A percentile compares a stretch with the other conserved stretches of the same genome.
These are phyloP conservation scores for Thielaviopsis ethacetica DNA, from an alignment of 2,329 filamentous ascomycete species.

Conservation along the genomic window DNA sequence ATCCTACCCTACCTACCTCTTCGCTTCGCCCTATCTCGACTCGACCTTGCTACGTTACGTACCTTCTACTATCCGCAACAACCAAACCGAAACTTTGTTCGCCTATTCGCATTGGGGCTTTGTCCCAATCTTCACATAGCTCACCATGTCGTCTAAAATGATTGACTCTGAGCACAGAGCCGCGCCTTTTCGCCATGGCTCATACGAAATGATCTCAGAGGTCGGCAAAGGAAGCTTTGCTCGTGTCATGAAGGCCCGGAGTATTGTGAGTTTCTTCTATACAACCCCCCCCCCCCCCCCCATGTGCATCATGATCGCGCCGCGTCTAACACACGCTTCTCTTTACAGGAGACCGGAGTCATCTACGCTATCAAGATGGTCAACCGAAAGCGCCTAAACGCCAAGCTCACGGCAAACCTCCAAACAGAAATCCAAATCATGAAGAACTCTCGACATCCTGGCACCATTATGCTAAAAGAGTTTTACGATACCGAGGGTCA, in stretches of 20 bases:
- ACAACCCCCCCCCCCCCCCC: no score
- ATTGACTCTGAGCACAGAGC: constrained; percentile 9
- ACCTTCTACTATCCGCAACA: not conserved
- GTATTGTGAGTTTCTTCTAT: constrained; percentile 2
- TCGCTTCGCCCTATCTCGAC: not conserved
- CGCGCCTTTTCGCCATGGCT: constrained; percentile 8
- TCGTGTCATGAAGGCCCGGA: constrained; percentile 11
- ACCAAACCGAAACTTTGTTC: not conserved
- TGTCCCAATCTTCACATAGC: constrained; percentile 1
- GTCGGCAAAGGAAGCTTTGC: constrained; percentile 12
- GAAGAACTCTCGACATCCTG: constrained; percentile 82
- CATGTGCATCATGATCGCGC: not conserved
- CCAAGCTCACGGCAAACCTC: constrained; percentile 91
- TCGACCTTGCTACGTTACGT: no score
- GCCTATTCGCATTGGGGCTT: not conserved
- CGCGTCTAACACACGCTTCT: not conserved
- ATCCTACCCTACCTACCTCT: no score
- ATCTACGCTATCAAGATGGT: constrained; percentile 80
- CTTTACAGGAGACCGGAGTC: not conserved
- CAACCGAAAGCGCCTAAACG: constrained; percentile 75
- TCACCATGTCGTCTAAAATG: constrained; percentile 10
- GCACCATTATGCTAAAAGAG: constrained; percentile 92
- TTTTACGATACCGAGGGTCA: constrained; percentile 75
- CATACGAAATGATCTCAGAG: constrained; percentile 8
- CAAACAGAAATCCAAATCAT: constrained; percentile 92